These are phyloP conservation scores for Starmerella asiatica DNA, from an alignment of 805 yeast genomes.

Conservation along the genomic window DNA sequence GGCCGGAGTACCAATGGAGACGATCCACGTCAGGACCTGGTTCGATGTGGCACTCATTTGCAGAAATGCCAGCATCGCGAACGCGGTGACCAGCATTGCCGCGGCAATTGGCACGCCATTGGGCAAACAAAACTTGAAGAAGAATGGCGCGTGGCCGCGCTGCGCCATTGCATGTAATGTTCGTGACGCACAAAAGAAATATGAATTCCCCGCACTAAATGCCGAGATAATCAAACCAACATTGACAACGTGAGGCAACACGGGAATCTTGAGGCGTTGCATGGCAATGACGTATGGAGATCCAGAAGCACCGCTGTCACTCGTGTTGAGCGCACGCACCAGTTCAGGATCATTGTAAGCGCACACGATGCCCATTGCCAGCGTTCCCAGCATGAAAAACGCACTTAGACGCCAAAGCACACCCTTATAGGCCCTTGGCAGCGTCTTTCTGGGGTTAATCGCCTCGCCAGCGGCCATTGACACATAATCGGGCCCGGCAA, in stretches of 20 bases:
- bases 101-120: constrained; percentile 60
- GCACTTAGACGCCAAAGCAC: constrained; percentile 55
- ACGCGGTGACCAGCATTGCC: constrained; percentile 34
- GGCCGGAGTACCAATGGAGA: constrained; percentile 57
- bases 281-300: constrained; percentile 79
- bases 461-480: constrained; percentile 80
- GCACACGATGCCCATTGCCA: constrained; percentile 66
- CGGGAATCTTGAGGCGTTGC: constrained; percentile 45
- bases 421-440: constrained; percentile 69
- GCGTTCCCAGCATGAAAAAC: constrained; percentile 58
- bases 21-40: constrained; percentile 57
- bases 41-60: constrained; percentile 48
- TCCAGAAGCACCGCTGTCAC: constrained; percentile 64
- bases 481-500: constrained; percentile 78
- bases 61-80: constrained; percentile 53
- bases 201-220: constrained; percentile 74
- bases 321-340: constrained; percentile 41
- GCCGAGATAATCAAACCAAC: constrained; percentile 62
- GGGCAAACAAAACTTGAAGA: constrained; percentile 48
- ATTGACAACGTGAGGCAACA: constrained; percentile 65
- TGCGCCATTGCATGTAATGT: constrained; percentile 56
- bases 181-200: constrained; percentile 58
- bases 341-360: constrained; percentile 54
- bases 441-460: constrained; percentile 49
- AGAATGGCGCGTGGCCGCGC: constrained; percentile 58